These are phyloP conservation scores for Metschnikowia anglica DNA, from an alignment of 805 yeast species.

Conservation along the genomic window DNA sequence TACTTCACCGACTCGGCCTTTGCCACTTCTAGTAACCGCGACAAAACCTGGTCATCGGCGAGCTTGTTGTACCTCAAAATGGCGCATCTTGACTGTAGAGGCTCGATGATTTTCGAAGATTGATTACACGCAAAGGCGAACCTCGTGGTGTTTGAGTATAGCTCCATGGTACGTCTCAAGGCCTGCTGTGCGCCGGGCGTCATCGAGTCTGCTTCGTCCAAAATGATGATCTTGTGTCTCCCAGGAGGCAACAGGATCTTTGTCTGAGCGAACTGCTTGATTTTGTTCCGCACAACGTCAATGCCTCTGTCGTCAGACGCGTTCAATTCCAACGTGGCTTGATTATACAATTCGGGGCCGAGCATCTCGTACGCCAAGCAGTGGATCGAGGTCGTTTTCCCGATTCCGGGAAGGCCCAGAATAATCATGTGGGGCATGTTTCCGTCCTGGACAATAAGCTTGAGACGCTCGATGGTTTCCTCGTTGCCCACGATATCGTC, in stretches of 20 bases:
- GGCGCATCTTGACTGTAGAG: conserved; percentile 94
- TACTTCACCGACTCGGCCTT: conserved; percentile 70
- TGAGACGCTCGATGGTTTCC: conserved; percentile 82
- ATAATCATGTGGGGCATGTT: conserved; percentile 96
- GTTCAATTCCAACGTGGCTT: conserved; percentile 88
- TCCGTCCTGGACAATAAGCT: conserved; percentile 85
- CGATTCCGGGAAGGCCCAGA: conserved; percentile 96
- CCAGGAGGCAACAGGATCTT: conserved; percentile 86
- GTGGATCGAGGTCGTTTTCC: conserved; percentile 91
- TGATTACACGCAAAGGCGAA: conserved; percentile 99
- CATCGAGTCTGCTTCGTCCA: conserved; percentile 97
- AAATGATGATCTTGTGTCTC: conserved; percentile 84
- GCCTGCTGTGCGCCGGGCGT: conserved; percentile 97
- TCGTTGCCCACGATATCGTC: conserved; percentile 91
- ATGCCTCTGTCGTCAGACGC: conserved; percentile 98
- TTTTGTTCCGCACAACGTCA: conserved; percentile 90
- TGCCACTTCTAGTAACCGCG: conserved; percentile 69
- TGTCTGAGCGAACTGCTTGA: conserved; percentile 94
- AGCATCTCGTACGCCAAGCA: conserved; percentile 84
- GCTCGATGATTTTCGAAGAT: conserved; percentile 92
- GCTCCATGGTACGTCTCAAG: conserved; percentile 89
- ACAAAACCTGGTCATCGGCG: conserved; percentile 80
- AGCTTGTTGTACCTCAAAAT: conserved; percentile 80
- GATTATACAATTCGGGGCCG: conserved; percentile 63
- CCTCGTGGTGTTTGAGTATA: conserved; percentile 91